phyloP scores from a whole-genome alignment of 495 filamentous ascomycete genomes.

The Cryomyces antarcticus region DNA sequence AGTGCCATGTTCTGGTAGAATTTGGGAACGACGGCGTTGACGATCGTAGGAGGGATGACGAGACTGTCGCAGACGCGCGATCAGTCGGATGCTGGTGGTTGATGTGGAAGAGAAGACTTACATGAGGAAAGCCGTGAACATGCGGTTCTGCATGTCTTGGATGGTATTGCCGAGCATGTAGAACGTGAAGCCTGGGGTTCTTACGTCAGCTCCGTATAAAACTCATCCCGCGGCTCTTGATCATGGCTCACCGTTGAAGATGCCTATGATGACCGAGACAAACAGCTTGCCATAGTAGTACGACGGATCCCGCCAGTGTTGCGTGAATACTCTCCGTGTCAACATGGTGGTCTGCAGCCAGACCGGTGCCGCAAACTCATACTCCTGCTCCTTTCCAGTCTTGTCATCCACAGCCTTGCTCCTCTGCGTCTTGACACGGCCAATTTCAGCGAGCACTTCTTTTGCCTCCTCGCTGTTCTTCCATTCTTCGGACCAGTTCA shows the following conservation, averaged over 20 bases:
- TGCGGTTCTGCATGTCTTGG: slow-evolving; percentile 55
- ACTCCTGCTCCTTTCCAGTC: slow-evolving; percentile 19
- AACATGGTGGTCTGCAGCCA: slow-evolving; percentile 36
- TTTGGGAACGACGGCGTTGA: slow-evolving; percentile 66
- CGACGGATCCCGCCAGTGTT: slow-evolving; percentile 51
- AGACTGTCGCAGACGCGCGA: too few species aligned
- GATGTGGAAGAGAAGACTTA: slow-evolving; percentile 54
- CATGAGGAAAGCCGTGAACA: slow-evolving; percentile 63
- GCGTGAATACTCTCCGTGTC: slow-evolving; percentile 42
- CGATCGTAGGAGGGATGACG: slow-evolving; percentile 45
- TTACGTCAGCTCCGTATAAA: slow-evolving; percentile 10
- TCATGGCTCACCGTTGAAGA: too few species aligned
- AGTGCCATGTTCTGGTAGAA: slow-evolving; percentile 61
- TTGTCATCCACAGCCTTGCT: slow-evolving; percentile 24
- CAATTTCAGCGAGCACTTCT: slow-evolving; percentile 35
- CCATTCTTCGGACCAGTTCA: slow-evolving; percentile 61
- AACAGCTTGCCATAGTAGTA: slow-evolving; percentile 64
- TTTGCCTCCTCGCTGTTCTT: slow-evolving; percentile 34
- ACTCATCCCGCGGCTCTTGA: slow-evolving; percentile 1
- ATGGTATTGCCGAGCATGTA: slow-evolving; percentile 47
- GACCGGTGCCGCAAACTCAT: slow-evolving; percentile 45
- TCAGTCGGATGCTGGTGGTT: too few species aligned
- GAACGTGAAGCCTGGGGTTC: slow-evolving; percentile 90
- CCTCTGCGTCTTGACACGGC: slow-evolving; percentile 33
- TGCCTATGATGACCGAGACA: slow-evolving; percentile 43